Evolutionary conservation across 2,329 filamentous ascomycete species (phyloP), one percentile per base, ranked within the genome.

Genomic region (Chaetothyriales sp.): DNA sequence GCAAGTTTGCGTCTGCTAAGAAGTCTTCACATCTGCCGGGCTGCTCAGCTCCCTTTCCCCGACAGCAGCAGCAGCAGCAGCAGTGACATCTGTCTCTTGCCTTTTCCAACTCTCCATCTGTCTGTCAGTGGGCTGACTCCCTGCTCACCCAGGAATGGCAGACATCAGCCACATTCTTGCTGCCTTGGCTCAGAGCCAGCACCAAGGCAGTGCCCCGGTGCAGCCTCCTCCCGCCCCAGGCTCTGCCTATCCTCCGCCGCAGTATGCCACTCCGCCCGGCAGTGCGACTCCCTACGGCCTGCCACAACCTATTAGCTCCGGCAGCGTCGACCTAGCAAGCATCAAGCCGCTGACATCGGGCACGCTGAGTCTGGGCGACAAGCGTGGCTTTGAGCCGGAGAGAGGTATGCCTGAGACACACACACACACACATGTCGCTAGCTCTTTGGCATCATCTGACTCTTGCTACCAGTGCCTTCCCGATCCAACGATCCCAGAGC

Each of bases 331-430:
- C 64, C 70, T 94, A 49, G 89, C 83, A 68, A 77, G 79, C 51
- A 86, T 92, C 64, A 85, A 85, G 62, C 87, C 88, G 4, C 77
- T 84, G 51, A 87, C 78, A 65, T 86, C 85, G 28, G 88, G 88
- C 53, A 87, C 84, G 18, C 83, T 94, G 61, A 90, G 83, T 67
- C 83, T 94, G 58, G 79, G 84, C 53, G 87, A 40, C 33, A 40
- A 40, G 10, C 33, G 33, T 40, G 33, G 33, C 19, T 74, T 73
- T 55, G 73, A 73, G 56, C 70, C 70, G 44, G 66, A 54, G 44
- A 63, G 63, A 61, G 57, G 64, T 64, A 59, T 46, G 57, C 48
- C 5, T 40, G 33, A 5, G 4, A 15, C 15, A 13, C 15, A 9
- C n/a, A n/a, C n/a, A n/a, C n/a, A n/a, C n/a, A n/a, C n/a, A n/a